Conservation (phyloP, 2,329 filamentous ascomycete genomes). For the Alternaria triticina region DNA sequence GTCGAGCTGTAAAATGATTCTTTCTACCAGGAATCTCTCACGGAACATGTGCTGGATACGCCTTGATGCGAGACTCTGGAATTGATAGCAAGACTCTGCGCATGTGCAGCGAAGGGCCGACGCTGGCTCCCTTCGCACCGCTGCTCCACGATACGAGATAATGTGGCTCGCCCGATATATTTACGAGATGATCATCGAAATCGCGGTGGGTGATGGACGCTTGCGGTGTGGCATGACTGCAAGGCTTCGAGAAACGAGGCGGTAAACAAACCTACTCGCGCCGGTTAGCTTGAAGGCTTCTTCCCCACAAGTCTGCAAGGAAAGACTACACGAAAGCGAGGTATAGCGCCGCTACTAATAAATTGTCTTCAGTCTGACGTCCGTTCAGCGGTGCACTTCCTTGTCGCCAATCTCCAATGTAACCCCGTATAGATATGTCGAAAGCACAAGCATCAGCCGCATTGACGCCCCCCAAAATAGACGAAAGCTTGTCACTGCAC, state of each 20-base stretch:
- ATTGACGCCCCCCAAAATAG: background rate
- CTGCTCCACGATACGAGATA: background rate
- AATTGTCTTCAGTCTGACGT: background rate
- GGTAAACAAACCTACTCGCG: background rate
- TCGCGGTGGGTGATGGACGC: background rate
- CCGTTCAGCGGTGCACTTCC: background rate
- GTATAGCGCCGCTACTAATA: background rate
- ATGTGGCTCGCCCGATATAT: background rate
- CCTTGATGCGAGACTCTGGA: background rate
- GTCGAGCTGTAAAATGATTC: fast-evolving
- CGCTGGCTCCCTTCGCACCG: background rate
- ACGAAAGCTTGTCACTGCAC: background rate
- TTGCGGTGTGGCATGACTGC: background rate
- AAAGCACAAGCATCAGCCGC: background rate
- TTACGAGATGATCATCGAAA: background rate
- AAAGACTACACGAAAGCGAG: background rate
- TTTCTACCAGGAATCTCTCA: background rate
- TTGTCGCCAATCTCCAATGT: background rate
- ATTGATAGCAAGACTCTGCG: background rate
- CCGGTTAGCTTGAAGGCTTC: background rate
- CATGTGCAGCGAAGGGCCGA: background rate
- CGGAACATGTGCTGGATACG: background rate
- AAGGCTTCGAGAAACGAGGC: background rate
- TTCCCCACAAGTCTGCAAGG: background rate
- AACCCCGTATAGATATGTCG: background rate